Conservation (phyloP, 2,329 filamentous ascomycete genomes). For the Penicillium sp. region DNA sequence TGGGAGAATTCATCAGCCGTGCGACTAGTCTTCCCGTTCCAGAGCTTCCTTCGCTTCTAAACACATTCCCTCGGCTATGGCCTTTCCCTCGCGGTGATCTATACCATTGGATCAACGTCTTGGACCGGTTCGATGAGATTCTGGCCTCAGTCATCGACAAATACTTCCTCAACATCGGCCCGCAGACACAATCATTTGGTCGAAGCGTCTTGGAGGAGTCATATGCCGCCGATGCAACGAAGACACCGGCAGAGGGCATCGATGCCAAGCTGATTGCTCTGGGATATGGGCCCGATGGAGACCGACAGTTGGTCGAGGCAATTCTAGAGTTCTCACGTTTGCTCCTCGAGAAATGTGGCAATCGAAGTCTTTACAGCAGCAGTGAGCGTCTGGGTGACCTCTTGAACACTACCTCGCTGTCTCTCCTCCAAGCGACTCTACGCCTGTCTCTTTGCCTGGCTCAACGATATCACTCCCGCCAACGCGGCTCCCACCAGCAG, state of each 20-base stretch:
- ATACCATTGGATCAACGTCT: constrained; percentile 94
- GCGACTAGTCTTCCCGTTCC: constrained; percentile 68
- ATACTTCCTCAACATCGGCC: constrained; percentile 79
- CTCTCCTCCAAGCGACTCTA: constrained; percentile 76
- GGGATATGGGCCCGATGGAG: constrained; percentile 74
- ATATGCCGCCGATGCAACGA: constrained; percentile 64
- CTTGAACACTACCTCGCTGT: constrained; percentile 81
- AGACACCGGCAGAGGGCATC: constrained; percentile 57
- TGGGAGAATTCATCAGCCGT: constrained; percentile 76
- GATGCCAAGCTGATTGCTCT: constrained; percentile 60
- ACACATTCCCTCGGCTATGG: constrained; percentile 84
- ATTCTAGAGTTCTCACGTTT: constrained; percentile 84
- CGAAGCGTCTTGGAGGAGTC: constrained; percentile 39
- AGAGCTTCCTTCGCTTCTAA: constrained; percentile 75
- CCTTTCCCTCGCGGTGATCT: constrained; percentile 93
- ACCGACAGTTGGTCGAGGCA: constrained; percentile 76
- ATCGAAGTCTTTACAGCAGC: constrained; percentile 93
- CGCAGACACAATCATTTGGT: constrained; percentile 77
- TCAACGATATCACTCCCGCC: constrained; percentile 88
- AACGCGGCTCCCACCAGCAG: constrained; percentile 73
- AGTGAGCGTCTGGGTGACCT: constrained; percentile 87
- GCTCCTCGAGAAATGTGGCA: constrained; percentile 92
- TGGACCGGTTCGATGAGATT: constrained; percentile 91
- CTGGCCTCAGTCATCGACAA: constrained; percentile 78
- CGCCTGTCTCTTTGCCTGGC: constrained; percentile 83